A percentile compares a stretch with the other conserved stretches of the same genome.
Conservation (phyloP, 768 basidiomycete species). For the Pisolithus albus region DNA sequence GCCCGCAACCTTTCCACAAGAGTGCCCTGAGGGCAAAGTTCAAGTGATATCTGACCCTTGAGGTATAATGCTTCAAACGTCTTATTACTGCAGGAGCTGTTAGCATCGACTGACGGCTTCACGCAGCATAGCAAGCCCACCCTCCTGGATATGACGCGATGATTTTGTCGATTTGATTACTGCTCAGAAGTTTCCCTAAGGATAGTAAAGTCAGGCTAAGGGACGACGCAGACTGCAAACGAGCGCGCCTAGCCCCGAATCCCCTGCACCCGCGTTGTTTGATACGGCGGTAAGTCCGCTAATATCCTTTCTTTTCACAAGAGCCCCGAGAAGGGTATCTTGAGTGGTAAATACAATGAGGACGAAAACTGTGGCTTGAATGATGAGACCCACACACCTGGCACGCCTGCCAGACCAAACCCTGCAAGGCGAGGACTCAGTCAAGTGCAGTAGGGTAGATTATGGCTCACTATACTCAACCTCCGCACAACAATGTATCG, state of each 20-base stretch:
- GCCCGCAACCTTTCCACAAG: conserved; percentile 84
- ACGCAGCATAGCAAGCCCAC: conserved; percentile 29
- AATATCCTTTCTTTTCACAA: conserved; percentile 70
- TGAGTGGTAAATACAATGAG: neutral
- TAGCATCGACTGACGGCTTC: neutral
- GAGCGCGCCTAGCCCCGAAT: conserved; percentile 59
- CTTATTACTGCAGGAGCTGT: conserved; percentile 57
- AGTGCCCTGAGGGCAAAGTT: conserved; percentile 89
- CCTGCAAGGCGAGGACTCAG: conserved; percentile 37
- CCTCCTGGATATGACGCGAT: conserved; percentile 89
- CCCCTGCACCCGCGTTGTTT: conserved; percentile 76
- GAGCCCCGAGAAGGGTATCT: conserved; percentile 81
- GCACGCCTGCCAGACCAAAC: conserved; percentile 85
- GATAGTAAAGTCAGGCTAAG: neutral
- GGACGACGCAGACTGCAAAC: neutral
- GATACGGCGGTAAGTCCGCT: conserved; percentile 73
- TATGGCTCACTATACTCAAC: conserved; percentile 37
- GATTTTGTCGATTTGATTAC: conserved; percentile 73
- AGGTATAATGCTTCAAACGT: conserved; percentile 79
- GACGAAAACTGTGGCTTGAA: neutral
- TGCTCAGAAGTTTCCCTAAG: conserved; percentile 66
- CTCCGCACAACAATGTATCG: conserved; percentile 72
- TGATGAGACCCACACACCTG: conserved; percentile 41
- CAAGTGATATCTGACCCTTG: conserved; percentile 71
- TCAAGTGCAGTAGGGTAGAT: neutral